These are phyloP conservation scores for Astraeus odoratus DNA, from an alignment of 768 basidiomycete genomes.

Conservation along the genomic window DNA sequence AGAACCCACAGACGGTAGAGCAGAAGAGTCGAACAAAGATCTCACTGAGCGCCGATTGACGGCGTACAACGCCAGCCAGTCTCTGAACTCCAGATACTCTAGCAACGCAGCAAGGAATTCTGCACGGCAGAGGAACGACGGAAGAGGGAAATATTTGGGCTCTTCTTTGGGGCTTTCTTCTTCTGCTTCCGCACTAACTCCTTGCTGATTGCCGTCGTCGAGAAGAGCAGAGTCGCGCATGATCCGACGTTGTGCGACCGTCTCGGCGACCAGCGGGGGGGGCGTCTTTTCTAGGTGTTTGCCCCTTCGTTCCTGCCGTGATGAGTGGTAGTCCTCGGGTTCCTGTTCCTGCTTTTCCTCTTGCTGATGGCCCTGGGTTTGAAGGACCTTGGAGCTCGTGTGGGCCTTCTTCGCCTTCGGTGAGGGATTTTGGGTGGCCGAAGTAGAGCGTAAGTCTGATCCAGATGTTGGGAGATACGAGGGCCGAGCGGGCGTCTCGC, in stretches of 20 bases:
- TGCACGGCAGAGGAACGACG: constrained; percentile 47
- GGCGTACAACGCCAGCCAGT: constrained; percentile 56
- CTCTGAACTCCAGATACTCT: constrained; percentile 59
- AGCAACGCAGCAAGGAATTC: constrained; percentile 49
- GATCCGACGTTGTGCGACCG: constrained; percentile 19
- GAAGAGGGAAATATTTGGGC: constrained; percentile 42
- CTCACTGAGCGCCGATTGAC: not conserved
- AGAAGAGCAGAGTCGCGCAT: not conserved
- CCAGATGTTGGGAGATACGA: not conserved
- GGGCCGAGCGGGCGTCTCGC: not conserved
- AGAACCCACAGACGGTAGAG: not conserved
- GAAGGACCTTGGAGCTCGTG: too few relatives aligned
- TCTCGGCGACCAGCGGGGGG: constrained; percentile 29
- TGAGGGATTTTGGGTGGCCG: too few relatives aligned
- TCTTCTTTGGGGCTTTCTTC: constrained; percentile 18
- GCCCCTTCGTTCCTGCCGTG: constrained; percentile 36
- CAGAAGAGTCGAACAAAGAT: not conserved
- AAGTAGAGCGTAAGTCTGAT: not conserved
- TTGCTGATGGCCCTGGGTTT: too few relatives aligned
- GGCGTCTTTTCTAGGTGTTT: constrained; percentile 33
- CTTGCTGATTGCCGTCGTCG: constrained; percentile 12
- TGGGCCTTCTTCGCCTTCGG: too few relatives aligned
- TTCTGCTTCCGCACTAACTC: constrained; percentile 9
- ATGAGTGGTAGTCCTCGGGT: constrained; percentile 35
- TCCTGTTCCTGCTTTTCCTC: too few relatives aligned